Conservation (phyloP, 306 rosid genomes). For the Quercus rubra region DNA sequence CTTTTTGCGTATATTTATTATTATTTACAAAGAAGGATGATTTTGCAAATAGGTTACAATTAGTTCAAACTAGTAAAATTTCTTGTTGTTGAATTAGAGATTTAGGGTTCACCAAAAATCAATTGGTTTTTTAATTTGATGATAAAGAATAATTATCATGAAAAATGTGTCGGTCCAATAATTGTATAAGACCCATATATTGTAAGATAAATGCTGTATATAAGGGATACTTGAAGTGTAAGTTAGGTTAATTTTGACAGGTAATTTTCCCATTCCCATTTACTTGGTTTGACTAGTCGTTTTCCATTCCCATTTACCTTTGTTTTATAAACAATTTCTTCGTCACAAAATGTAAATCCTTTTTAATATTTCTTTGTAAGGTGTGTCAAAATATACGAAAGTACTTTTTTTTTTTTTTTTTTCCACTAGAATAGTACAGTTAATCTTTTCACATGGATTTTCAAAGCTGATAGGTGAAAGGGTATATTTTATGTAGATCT, state of each 20-base stretch:
- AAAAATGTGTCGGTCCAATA: too few relatives aligned
- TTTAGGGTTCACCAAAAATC: fast-evolving
- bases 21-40: too few relatives aligned
- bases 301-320: neutral
- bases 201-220: too few relatives aligned
- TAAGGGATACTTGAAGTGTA: neutral
- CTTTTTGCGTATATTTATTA: too few relatives aligned
- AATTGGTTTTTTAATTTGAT: neutral
- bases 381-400: neutral
- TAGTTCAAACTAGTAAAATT: too few relatives aligned
- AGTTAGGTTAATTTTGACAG: neutral
- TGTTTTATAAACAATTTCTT: neutral
- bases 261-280: neutral
- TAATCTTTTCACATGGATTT: neutral
- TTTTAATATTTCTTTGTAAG: neutral
- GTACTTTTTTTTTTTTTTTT: neutral
- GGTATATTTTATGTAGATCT: neutral
- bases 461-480: neutral
- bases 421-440: neutral
- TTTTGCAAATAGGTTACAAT: too few relatives aligned
- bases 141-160: too few relatives aligned
- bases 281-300: too few relatives aligned
- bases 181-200: too few relatives aligned
- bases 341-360: neutral
- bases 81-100: too few relatives aligned